Evolutionary conservation across 129 eudicot genomes (phyloP).

Genomic region (Scalesia atractyloides): DNA sequence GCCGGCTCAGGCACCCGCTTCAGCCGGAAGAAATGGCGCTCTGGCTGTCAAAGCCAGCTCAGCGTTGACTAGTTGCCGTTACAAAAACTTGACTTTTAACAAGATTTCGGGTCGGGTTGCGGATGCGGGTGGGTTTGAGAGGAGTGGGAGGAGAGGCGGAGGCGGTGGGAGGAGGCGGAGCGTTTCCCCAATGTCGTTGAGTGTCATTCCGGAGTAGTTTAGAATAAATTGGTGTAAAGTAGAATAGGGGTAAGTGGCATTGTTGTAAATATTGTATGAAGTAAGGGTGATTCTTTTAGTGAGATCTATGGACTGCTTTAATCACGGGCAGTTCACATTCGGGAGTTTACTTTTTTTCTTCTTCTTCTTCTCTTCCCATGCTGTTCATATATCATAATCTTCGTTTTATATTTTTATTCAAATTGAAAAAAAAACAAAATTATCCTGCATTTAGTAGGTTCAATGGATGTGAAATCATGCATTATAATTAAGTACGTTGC

Average conservation of each 20-base stretch:
- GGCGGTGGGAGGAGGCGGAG: slow-evolving; percentile 48
- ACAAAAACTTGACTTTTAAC: slow-evolving; percentile 36
- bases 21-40: slow-evolving; percentile 97
- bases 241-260: not conserved
- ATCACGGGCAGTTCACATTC: slow-evolving; percentile 40
- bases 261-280: slow-evolving; percentile 43
- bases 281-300: slow-evolving; percentile 30
- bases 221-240: no score
- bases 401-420: not conserved
- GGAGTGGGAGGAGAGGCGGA: slow-evolving; percentile 33
- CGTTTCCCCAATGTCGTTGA: slow-evolving; percentile 55
- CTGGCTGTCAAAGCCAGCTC: slow-evolving; percentile 92
- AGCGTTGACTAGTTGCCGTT: slow-evolving; percentile 70
- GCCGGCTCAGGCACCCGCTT: slow-evolving; percentile 52
- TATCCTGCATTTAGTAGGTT: not conserved
- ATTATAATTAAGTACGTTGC: slow-evolving; percentile 8
- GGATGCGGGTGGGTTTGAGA: slow-evolving; percentile 35
- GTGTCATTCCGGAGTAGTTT: slow-evolving; percentile 72
- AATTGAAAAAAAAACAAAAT: not conserved
- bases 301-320: slow-evolving; percentile 38
- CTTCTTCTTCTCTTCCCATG: slow-evolving; percentile 19
- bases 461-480: not conserved
- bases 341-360: slow-evolving; percentile 26
- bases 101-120: slow-evolving; percentile 48
- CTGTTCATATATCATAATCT: slow-evolving; percentile 29